A percentile compares a stretch with the other conserved stretches of the same genome.
Evolutionary conservation across 106 monocot species (phyloP).

Genomic region (Acorus gramineus): DNA sequence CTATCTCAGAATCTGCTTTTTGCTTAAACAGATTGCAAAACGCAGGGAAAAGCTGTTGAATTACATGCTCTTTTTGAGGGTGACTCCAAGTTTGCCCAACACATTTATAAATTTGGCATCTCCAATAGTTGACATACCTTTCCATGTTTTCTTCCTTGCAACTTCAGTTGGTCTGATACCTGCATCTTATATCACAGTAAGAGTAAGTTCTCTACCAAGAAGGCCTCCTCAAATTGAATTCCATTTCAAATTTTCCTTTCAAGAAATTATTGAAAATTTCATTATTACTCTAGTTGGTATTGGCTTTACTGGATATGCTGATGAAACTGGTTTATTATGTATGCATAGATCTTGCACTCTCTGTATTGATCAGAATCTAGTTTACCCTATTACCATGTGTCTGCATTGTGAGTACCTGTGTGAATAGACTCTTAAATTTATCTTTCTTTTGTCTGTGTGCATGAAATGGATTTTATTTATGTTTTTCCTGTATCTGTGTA

Average conservation of each 20-base stretch:
- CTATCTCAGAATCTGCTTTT: neutral
- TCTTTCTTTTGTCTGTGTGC: too few relatives aligned
- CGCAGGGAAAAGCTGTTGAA: slow-evolving; percentile 79
- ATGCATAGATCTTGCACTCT: too few relatives aligned
- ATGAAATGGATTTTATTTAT: too few relatives aligned
- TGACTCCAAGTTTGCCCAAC: slow-evolving; percentile 89
- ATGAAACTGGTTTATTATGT: too few relatives aligned
- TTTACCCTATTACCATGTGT: too few relatives aligned
- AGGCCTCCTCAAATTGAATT: neutral
- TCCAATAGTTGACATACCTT: slow-evolving; percentile 95
- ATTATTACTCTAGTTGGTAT: neutral
- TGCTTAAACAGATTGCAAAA: slow-evolving; percentile 58
- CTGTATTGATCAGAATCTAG: too few relatives aligned
- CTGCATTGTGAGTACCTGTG: too few relatives aligned
- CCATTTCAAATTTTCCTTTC: too few relatives aligned
- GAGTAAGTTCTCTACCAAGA: slow-evolving; percentile 37
- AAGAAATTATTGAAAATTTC: too few relatives aligned
- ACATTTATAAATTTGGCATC: slow-evolving; percentile 93
- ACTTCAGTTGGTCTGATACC: slow-evolving; percentile 79
- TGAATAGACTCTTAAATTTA: too few relatives aligned
- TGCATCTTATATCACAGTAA: slow-evolving; percentile 88
- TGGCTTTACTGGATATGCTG: neutral
- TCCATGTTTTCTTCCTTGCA: slow-evolving; percentile 78
- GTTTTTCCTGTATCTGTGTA: too few relatives aligned
- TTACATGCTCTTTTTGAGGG: slow-evolving; percentile 96